Conservation (phyloP, 805 yeast species). For the Zygosaccharomyces pseudorouxii region DNA sequence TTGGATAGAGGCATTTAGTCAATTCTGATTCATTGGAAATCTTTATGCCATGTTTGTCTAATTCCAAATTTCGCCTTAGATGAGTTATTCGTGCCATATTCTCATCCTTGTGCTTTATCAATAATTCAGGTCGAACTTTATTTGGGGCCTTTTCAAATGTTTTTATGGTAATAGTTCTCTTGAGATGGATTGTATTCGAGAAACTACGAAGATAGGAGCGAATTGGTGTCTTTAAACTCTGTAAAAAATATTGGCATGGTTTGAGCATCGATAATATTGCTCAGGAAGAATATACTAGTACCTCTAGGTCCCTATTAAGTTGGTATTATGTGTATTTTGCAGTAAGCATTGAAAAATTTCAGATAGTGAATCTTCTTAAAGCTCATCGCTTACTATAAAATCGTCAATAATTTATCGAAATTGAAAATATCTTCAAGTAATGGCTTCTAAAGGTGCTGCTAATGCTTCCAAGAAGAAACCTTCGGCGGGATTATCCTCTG, state of each 20-base stretch:
- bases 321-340: not conserved
- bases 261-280: not conserved
- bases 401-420: not conserved
- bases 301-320: not conserved
- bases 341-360: constrained; percentile 4
- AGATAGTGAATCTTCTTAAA: not conserved
- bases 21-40: constrained; percentile 12
- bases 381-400: constrained; percentile 11
- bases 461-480: constrained; percentile 30
- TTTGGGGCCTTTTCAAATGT: not conserved
- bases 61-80: constrained; percentile 7
- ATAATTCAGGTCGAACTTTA: constrained; percentile 1
- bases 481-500: constrained; percentile 16
- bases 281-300: not conserved
- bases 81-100: constrained; percentile 8
- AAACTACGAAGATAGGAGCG: not conserved
- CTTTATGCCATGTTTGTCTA: constrained; percentile 10
- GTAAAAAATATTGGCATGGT: not conserved
- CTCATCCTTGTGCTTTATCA: constrained; percentile 7
- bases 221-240: not conserved
- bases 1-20: constrained; percentile 20
- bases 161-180: not conserved
- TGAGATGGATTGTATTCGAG: not conserved
- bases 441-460: constrained; percentile 31
- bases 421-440: constrained; percentile 6